Conservation (phyloP, 2,329 filamentous ascomycete genomes). For the Phialocephala sp. region DNA sequence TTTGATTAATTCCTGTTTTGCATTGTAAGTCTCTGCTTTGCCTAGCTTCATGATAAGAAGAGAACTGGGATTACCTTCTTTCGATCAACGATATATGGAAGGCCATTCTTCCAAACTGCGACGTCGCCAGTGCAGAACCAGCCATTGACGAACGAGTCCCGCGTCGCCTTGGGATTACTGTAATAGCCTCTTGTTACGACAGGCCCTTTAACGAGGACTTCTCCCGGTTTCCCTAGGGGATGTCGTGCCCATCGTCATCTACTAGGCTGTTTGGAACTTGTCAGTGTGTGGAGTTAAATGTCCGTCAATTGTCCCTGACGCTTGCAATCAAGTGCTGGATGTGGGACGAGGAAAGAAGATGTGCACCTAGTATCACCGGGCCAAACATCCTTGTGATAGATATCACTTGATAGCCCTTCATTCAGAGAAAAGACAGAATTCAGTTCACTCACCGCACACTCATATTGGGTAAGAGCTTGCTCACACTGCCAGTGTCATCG, state of each 20-base stretch:
- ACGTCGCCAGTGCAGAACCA: conserved; percentile 99
- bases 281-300: background rate
- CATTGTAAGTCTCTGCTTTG: conserved; percentile 30
- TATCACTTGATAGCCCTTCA: background rate
- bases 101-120: conserved; percentile 62
- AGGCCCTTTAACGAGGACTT: conserved; percentile 35
- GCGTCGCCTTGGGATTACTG: conserved; percentile 43
- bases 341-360: no score
- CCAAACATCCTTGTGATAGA: no score
- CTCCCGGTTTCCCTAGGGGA: conserved; percentile 38
- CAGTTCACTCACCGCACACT: conserved; percentile 15
- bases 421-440: background rate
- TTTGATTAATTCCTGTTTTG: conserved; percentile 54
- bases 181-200: conserved; percentile 48
- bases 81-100: conserved; percentile 64
- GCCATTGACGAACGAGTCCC: conserved; percentile 45
- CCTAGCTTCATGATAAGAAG: conserved; percentile 41
- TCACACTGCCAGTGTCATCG: conserved; percentile 29
- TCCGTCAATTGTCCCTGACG: background rate
- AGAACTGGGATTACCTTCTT: conserved; percentile 68
- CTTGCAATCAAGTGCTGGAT: background rate
- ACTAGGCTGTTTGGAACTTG: conserved; percentile 25
- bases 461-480: conserved; percentile 26
- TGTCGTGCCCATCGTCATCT: conserved; percentile 29
- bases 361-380: no score